Conservation (phyloP, 176 grass and related monocot genomes). For the Avena insularis region DNA sequence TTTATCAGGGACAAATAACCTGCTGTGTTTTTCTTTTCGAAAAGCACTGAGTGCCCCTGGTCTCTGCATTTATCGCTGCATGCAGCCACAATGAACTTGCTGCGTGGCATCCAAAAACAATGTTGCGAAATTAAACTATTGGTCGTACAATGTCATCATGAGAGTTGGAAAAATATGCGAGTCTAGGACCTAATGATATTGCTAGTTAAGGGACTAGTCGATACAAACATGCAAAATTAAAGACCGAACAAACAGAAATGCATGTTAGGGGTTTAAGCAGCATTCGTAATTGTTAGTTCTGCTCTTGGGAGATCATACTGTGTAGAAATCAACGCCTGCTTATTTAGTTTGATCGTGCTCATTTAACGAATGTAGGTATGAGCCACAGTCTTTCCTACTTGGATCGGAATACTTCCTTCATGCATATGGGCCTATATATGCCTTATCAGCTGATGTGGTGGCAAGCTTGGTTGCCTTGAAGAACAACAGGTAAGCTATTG, state of each 20-base stretch:
- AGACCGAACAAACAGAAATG: neutral
- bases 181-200: neutral
- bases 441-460: slow-evolving; percentile 97
- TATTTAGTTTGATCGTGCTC: slow-evolving; percentile 13
- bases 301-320: neutral
- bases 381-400: slow-evolving; percentile 83
- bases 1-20: neutral
- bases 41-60: neutral
- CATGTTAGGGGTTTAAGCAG: neutral
- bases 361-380: slow-evolving; percentile 68
- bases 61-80: neutral
- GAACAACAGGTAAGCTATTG: slow-evolving; percentile 82
- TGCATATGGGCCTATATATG: slow-evolving; percentile 98
- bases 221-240: neutral
- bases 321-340: neutral
- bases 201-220: neutral
- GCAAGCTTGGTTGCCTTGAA: slow-evolving; percentile 84
- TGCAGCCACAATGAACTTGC: neutral
- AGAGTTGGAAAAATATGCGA: neutral
- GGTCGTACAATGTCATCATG: neutral
- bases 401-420: slow-evolving; percentile 97
- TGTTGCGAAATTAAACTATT: neutral
- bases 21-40: neutral
- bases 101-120: slow-evolving; percentile 3
- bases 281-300: neutral